phyloP scores from a whole-genome alignment of 23 red algal species.

The Gracilaria gracilis region DNA sequence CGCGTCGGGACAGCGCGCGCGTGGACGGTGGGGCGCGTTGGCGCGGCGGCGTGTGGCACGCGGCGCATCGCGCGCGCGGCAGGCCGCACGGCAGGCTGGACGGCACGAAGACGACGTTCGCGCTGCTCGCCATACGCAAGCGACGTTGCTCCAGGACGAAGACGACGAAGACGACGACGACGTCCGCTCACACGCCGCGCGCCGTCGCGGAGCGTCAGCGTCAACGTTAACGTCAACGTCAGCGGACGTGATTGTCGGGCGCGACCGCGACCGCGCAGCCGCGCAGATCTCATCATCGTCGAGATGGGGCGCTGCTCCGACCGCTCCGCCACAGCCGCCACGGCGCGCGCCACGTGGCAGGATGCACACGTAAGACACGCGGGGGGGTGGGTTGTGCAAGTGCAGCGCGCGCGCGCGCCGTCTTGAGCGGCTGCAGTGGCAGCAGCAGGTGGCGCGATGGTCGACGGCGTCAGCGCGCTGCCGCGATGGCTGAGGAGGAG shows the following conservation, averaged over 20 bases:
- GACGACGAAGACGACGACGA: no score
- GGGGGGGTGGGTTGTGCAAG: not conserved
- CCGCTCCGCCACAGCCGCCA: no score
- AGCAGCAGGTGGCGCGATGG: not conserved
- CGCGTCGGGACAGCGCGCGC: not conserved
- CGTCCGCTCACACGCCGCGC: not conserved
- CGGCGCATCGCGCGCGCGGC: not conserved
- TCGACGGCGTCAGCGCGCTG: no score
- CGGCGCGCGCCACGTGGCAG: not conserved
- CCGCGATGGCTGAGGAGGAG: slow-evolving; percentile 54
- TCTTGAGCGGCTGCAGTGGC: not conserved
- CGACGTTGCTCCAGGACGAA: no score
- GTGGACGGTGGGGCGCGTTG: not conserved
- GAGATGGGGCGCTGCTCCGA: no score
- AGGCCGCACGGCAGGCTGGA: not conserved
- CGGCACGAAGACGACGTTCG: not conserved
- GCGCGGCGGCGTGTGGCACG: not conserved
- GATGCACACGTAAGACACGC: not conserved
- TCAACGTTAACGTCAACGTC: no score
- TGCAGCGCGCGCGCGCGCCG: not conserved
- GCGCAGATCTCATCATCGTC: no score
- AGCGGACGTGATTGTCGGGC: no score
- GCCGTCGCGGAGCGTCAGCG: no score
- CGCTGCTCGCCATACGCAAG: no score
- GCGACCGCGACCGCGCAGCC: no score